These are phyloP conservation scores for Cutaneotrichosporon sp. DNA, from an alignment of 1,284 basidiomycete species.

Conservation along the genomic window DNA sequence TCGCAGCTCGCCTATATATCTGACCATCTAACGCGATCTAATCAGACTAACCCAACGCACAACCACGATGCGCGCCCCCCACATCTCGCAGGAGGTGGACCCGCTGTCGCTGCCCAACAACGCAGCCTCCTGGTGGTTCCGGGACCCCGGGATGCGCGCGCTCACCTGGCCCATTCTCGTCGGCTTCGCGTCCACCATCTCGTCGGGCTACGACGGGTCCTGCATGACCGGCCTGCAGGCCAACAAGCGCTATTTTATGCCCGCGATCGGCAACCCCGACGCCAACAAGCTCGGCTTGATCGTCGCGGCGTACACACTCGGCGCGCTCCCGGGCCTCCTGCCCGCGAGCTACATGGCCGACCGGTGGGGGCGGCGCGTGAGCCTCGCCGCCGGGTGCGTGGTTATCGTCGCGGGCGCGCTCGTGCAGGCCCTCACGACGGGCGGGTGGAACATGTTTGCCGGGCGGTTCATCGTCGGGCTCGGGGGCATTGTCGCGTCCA, in stretches of 20 bases:
- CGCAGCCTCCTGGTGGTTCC: constrained; percentile 20
- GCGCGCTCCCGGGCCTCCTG: constrained; percentile 10
- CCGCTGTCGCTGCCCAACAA: constrained; percentile 18
- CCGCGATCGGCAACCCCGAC: constrained; percentile 13
- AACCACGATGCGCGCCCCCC: neutral
- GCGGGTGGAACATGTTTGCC: constrained; percentile 16
- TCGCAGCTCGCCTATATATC: too few species aligned
- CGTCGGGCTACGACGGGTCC: constrained; percentile 22
- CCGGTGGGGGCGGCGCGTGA: constrained; percentile 16
- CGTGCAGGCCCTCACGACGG: constrained; percentile 15
- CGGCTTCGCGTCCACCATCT: constrained; percentile 16
- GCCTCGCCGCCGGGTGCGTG: constrained; percentile 14
- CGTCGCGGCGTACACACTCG: constrained; percentile 15
- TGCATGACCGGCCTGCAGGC: constrained; percentile 22
- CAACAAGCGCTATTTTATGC: constrained; percentile 13
- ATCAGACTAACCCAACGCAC: too few species aligned
- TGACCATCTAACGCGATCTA: neutral
- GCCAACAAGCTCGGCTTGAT: constrained; percentile 19
- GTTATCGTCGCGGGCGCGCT: constrained; percentile 20
- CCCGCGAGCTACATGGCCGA: constrained; percentile 18
- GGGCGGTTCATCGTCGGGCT: constrained; percentile 19
- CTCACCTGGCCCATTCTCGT: constrained; percentile 15
- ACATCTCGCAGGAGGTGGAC: neutral
- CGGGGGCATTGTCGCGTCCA: constrained; percentile 5
- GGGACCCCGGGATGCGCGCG: constrained; percentile 22